Evolutionary conservation across 2,329 filamentous ascomycete species (phyloP).

Genomic region (Aureobasidium mangrovei): DNA sequence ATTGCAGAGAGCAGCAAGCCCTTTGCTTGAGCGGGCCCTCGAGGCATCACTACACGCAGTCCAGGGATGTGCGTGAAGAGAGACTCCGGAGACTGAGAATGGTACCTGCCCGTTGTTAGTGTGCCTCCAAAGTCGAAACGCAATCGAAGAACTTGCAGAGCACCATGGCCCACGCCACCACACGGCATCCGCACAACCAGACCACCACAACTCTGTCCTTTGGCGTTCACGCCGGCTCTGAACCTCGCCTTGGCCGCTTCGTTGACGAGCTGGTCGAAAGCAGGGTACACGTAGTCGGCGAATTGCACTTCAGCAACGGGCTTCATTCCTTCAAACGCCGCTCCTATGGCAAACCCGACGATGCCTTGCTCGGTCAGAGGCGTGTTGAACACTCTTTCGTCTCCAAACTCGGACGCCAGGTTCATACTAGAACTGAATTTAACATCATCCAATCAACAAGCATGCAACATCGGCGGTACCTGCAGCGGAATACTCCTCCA

Average conservation of each 20-base stretch:
- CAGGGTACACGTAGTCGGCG: conserved; percentile 87
- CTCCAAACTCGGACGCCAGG: conserved; percentile 76
- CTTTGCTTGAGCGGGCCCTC: conserved; percentile 81
- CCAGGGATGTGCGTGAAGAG: conserved; percentile 85
- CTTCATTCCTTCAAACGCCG: conserved; percentile 82
- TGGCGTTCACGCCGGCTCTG: conserved; percentile 49
- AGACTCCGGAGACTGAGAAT: conserved; percentile 81
- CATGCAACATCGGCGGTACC: neutral
- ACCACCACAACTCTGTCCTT: conserved; percentile 50
- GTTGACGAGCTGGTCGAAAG: conserved; percentile 90
- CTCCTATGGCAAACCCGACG: conserved; percentile 84
- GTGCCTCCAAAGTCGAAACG: neutral
- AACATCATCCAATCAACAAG: neutral
- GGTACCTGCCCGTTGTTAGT: conserved; percentile 45
- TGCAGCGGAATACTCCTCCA: conserved; percentile 86
- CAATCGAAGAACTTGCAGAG: neutral
- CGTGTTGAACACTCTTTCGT: conserved; percentile 90
- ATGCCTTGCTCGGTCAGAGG: conserved; percentile 92
- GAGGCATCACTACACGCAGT: conserved; percentile 73
- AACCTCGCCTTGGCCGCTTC: conserved; percentile 86
- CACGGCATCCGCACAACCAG: conserved; percentile 85
- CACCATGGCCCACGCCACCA: conserved; percentile 78
- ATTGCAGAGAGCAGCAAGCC: conserved; percentile 72
- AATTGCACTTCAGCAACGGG: conserved; percentile 94
- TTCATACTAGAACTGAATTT: conserved; percentile 56